Conservation (phyloP, 176 grass and related monocot species). For the Saccharum officinarum region DNA sequence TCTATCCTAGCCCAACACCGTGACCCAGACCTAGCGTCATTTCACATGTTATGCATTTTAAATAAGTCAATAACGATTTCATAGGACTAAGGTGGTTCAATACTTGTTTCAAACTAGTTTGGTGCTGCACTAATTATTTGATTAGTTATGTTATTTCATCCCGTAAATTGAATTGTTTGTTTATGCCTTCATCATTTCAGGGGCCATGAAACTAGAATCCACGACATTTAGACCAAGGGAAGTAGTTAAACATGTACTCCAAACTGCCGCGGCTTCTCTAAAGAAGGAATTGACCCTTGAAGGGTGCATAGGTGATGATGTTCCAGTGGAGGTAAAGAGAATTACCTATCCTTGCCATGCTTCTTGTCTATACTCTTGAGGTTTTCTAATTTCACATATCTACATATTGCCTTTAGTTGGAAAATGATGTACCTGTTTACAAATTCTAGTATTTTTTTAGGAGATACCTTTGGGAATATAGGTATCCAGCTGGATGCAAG, state of each 20-base stretch:
- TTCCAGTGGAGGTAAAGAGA: conserved; percentile 76
- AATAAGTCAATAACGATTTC: conserved; percentile 15
- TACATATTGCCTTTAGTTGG: not conserved
- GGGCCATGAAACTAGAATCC: conserved; percentile 93
- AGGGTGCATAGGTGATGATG: conserved; percentile 73
- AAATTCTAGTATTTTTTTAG: not conserved
- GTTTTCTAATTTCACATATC: conserved; percentile 14
- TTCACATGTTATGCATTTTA: not conserved
- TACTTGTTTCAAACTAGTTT: conserved; percentile 25
- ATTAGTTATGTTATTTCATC: conserved; percentile 20
- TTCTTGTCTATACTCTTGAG: conserved; percentile 14
- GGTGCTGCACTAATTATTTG: conserved; percentile 13
- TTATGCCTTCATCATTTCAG: conserved; percentile 44
- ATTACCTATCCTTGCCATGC: not conserved
- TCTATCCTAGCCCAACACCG: too few relatives aligned
- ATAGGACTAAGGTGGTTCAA: not conserved
- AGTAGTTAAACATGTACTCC: conserved; percentile 94
- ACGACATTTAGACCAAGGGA: conserved; percentile 95
- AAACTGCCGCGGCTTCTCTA: conserved; percentile 96
- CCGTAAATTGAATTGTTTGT: conserved; percentile 29
- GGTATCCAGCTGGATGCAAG: conserved; percentile 17
- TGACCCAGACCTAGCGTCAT: too few relatives aligned
- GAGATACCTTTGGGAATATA: conserved; percentile 15
- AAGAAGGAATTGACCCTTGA: conserved; percentile 91
- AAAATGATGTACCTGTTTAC: conserved; percentile 17